Evolutionary conservation across 371 early-diverging fungal species (phyloP), one percentile per base, ranked within the genome.

Genomic region (Lichtheimia ornata): DNA sequence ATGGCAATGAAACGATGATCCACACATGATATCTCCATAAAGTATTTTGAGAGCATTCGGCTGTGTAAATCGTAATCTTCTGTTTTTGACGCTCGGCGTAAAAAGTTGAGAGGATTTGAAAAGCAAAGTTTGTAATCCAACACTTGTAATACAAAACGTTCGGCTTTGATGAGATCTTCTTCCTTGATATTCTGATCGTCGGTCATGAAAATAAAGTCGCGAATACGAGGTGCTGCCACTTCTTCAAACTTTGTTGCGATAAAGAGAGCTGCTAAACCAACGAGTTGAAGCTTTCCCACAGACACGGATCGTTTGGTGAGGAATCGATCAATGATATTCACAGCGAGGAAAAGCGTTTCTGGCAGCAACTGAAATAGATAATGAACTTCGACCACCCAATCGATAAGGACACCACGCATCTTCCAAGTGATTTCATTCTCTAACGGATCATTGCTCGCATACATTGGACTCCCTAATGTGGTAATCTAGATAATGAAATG

Each of bases 201-300:
- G 1, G 93, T 84, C 84, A 94, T 88, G 67, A 81, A 91, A 17
- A 91, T 73, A 70, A 94, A 92, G 70, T 94, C 89, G 53, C 84
- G 69, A 28, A 97, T 69, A 6, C 88, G 84, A 15, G 97, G 99
- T 0, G 90, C 82, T 25, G 84, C 71, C 44, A 95, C 88, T 73
- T 99, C 99, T 83, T 99, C 99, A 77, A 95, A 96, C 74, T 99
- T 99, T 64, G 94, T 79, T 0, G 99, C 97, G 59, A 99, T 87
- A 64, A 97, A 92, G 61, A 99, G 69, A 1, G 95, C 87, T 0
- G 97, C 90, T 45, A 97, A 83, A 2, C 99, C 99, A n/a, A 99
- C 97, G 13, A 99, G 84, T 71, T 99, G 99, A 13, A 99, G 87
- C 69, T 97, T 98, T 53, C 81, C 81, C 27, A 94, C 65, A 0